These are phyloP conservation scores for Phoenix roebelenii DNA, from an alignment of 176 grass and related monocot genomes.

Conservation along the genomic window DNA sequence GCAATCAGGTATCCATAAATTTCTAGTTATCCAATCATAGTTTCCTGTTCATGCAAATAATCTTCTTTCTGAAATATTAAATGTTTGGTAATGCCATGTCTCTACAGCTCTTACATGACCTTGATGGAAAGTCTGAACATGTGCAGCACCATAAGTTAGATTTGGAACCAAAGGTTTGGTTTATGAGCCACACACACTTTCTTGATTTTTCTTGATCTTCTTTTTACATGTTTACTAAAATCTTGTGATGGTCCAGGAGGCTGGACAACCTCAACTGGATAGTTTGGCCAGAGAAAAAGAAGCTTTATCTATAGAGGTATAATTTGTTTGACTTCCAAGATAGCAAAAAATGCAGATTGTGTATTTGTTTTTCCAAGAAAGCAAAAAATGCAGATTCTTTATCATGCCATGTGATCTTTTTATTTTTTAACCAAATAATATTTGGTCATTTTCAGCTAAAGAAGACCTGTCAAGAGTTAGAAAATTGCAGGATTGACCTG, in stretches of 20 bases:
- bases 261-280: conserved; percentile 12
- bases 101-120: conserved; percentile 39
- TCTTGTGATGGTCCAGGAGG: conserved; percentile 29
- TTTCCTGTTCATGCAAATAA: neutral
- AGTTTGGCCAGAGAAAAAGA: conserved; percentile 28
- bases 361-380: too few relatives aligned
- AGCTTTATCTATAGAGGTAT: conserved; percentile 50
- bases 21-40: neutral
- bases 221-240: conserved; percentile 4
- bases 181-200: neutral
- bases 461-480: conserved; percentile 43
- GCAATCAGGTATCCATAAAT: conserved; percentile 47
- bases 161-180: conserved; percentile 38
- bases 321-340: neutral
- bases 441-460: conserved; percentile 40
- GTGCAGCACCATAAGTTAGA: conserved; percentile 31
- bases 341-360: too few relatives aligned
- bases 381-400: too few relatives aligned
- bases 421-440: neutral
- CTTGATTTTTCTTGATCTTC: neutral
- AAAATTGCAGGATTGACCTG: conserved; percentile 49
- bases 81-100: conserved; percentile 12
- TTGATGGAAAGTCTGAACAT: conserved; percentile 48
- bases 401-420: neutral
- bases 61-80: too few relatives aligned